Evolutionary conservation across 345 rosid species (phyloP).

Genomic region (Cochlearia excelsa): DNA sequence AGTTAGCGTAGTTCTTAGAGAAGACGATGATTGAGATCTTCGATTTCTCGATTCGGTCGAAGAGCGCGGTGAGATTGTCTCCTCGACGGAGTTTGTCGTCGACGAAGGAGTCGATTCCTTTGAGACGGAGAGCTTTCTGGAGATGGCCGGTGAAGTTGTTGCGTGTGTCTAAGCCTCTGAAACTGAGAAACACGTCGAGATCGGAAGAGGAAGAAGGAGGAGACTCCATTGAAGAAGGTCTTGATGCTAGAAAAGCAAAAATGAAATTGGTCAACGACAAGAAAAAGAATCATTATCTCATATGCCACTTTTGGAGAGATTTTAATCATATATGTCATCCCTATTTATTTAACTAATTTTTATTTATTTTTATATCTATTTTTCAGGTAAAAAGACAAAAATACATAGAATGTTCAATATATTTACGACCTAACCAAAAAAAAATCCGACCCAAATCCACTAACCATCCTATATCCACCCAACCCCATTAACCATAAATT

Average conservation of each 20-base stretch:
- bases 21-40: slow-evolving; percentile 31
- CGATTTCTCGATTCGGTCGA: slow-evolving; percentile 30
- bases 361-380: too few relatives aligned
- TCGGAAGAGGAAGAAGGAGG: slow-evolving; percentile 22
- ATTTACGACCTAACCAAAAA: too few relatives aligned
- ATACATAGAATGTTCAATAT: too few relatives aligned
- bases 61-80: slow-evolving; percentile 23
- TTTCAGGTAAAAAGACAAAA: too few relatives aligned
- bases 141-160: slow-evolving; percentile 39
- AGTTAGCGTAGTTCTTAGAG: slow-evolving; percentile 27
- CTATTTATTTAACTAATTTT: too few relatives aligned
- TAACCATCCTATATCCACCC: too few relatives aligned
- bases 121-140: slow-evolving; percentile 14
- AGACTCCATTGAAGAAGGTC: slow-evolving; percentile 16
- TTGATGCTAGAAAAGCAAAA: background rate
- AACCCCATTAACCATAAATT: too few relatives aligned
- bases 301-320: slow-evolving; percentile 29
- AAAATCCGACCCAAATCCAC: too few relatives aligned
- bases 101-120: slow-evolving; percentile 30
- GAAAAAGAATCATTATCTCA: too few relatives aligned
- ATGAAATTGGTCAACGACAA: background rate
- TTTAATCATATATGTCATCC: background rate
- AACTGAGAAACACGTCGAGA: slow-evolving; percentile 38
- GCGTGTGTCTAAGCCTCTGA: slow-evolving; percentile 39
- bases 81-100: slow-evolving; percentile 33